Conservation (phyloP, 2,329 filamentous ascomycete species). For the Ceratocystis huliohia region DNA sequence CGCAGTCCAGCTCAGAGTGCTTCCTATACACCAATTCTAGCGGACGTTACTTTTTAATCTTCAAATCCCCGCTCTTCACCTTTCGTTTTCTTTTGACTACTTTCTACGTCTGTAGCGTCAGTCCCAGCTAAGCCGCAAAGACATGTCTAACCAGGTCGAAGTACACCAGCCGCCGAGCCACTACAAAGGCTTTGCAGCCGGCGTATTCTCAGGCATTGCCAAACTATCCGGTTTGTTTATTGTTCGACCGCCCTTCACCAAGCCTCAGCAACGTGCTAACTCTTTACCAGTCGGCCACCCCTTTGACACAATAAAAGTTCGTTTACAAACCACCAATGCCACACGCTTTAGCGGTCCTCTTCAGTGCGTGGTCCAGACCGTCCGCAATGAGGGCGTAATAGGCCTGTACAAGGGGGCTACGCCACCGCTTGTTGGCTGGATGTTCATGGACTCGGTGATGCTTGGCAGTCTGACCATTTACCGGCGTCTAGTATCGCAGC, state of each 20-base stretch:
- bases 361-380: constrained; percentile 71
- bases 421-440: constrained; percentile 89
- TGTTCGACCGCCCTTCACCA: constrained; percentile 19
- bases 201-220: constrained; percentile 87
- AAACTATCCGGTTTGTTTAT: constrained; percentile 60
- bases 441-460: constrained; percentile 93
- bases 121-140: not conserved
- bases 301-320: constrained; percentile 95
- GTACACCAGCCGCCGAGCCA: constrained; percentile 34
- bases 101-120: not conserved
- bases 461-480: constrained; percentile 85
- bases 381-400: constrained; percentile 70
- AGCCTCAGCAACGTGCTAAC: constrained; percentile 13
- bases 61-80: not conserved
- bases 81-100: not conserved
- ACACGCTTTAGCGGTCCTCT: constrained; percentile 73
- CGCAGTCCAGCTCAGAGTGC: too few species aligned
- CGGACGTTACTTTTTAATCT: not conserved
- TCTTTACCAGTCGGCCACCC: constrained; percentile 46
- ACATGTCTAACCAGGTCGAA: constrained; percentile 11
- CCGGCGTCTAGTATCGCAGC: constrained; percentile 66
- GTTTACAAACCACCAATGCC: constrained; percentile 71
- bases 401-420: constrained; percentile 92
- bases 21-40: not conserved
- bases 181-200: constrained; percentile 94